Conservation (phyloP, 2,329 filamentous ascomycete species). For the Pseudodiploospora longispora region DNA sequence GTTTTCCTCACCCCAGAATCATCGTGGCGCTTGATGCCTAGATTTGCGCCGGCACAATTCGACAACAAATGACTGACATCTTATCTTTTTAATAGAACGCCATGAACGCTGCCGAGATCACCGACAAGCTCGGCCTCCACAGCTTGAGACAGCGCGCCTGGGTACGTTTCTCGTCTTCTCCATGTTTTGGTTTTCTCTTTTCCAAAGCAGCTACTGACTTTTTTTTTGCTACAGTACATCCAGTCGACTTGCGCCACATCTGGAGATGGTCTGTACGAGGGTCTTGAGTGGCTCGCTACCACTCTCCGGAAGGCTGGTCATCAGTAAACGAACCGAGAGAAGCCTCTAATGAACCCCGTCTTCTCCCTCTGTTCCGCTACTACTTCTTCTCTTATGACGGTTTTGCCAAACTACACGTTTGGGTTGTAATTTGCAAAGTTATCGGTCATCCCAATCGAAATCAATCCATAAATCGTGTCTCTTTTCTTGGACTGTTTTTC, state of each 20-base stretch:
- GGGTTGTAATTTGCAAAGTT: conserved; percentile 52
- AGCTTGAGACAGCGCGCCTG: conserved; percentile 96
- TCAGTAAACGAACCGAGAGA: conserved; percentile 42
- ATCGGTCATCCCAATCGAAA: conserved; percentile 48
- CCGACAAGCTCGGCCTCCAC: conserved; percentile 99
- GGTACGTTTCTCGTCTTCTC: conserved; percentile 55
- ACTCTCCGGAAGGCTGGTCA: conserved; percentile 70
- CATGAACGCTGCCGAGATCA: conserved; percentile 99
- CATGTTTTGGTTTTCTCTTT: background rate
- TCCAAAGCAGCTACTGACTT: conserved; percentile 14
- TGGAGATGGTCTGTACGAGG: conserved; percentile 98
- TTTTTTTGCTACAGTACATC: conserved; percentile 63
- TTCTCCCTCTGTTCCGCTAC: conserved; percentile 28
- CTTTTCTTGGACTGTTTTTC: conserved; percentile 14
- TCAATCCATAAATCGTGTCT: conserved; percentile 34
- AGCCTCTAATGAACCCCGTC: conserved; percentile 24
- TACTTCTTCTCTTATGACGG: conserved; percentile 32
- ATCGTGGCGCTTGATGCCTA: background rate
- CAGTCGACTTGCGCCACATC: conserved; percentile 99
- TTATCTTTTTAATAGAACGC: conserved; percentile 60
- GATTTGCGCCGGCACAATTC: background rate
- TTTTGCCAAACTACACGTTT: conserved; percentile 38
- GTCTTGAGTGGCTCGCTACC: conserved; percentile 87
- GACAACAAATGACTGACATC: conserved; percentile 6
- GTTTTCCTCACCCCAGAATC: conserved; percentile 29